phyloP scores from a whole-genome alignment of 148 eudicot species.

The Hydrangea macrophylla region DNA sequence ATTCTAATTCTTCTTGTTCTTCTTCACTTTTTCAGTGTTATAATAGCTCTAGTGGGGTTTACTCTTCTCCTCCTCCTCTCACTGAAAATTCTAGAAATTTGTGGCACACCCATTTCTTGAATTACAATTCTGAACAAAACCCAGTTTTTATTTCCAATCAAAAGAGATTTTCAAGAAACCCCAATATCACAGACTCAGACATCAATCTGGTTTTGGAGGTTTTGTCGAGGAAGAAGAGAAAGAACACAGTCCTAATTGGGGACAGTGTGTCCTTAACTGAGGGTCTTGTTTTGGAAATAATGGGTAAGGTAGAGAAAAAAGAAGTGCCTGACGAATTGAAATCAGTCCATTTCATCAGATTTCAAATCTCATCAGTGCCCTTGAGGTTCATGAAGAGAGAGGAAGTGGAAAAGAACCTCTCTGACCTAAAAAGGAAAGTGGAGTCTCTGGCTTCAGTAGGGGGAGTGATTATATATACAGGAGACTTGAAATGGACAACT shows the following conservation, averaged over 20 bases:
- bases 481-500: conserved; percentile 49
- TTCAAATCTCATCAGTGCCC: conserved; percentile 36
- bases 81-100: too few species aligned
- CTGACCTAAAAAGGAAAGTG: conserved; percentile 41
- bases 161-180: too few species aligned
- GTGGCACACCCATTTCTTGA: too few species aligned
- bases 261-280: conserved; percentile 31
- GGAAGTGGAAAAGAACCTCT: conserved; percentile 36
- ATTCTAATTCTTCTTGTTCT: conserved; percentile 18
- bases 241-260: conserved; percentile 39
- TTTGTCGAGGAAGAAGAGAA: conserved; percentile 29
- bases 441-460: conserved; percentile 26
- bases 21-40: conserved; percentile 31
- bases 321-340: conserved; percentile 38
- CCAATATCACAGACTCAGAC: conserved; percentile 14
- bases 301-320: conserved; percentile 31
- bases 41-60: conserved; percentile 32
- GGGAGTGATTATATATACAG: conserved; percentile 36
- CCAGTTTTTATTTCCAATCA: too few species aligned
- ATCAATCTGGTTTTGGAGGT: conserved; percentile 36
- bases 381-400: conserved; percentile 44
- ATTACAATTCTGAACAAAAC: too few species aligned
- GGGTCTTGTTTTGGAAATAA: conserved; percentile 25
- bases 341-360: conserved; percentile 33
- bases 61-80: conserved; percentile 41